Conservation (phyloP, 345 rosid species). For the Gossypium bickii region DNA sequence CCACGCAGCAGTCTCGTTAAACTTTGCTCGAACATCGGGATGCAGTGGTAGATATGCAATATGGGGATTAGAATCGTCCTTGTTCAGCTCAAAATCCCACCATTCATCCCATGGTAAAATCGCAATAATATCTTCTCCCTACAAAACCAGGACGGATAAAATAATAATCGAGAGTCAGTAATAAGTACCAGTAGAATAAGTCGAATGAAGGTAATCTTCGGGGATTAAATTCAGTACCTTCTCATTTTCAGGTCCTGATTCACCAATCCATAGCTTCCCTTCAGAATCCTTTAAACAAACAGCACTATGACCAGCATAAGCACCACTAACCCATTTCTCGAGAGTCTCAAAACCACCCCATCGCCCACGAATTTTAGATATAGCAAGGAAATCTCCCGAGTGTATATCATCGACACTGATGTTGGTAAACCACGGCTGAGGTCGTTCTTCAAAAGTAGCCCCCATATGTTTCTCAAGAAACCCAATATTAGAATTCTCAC, state of each 20-base stretch:
- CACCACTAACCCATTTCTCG: slow-evolving; percentile 99
- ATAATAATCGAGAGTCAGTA: not conserved
- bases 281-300: slow-evolving; percentile 83
- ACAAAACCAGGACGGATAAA: slow-evolving; percentile 10
- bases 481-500: slow-evolving; percentile 75
- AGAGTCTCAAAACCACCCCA: slow-evolving; percentile 98
- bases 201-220: not conserved
- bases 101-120: slow-evolving; percentile 95
- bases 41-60: slow-evolving; percentile 89
- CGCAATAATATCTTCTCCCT: slow-evolving; percentile 92
- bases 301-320: slow-evolving; percentile 96
- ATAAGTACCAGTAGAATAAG: not conserved
- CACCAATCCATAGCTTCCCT: slow-evolving; percentile 95
- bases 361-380: slow-evolving; percentile 87
- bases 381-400: slow-evolving; percentile 91
- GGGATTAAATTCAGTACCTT: slow-evolving; percentile 29
- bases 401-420: slow-evolving; percentile 66
- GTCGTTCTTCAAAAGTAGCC: slow-evolving; percentile 66
- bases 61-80: slow-evolving; percentile 92
- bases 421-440: slow-evolving; percentile 74
- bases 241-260: slow-evolving; percentile 95
- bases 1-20: slow-evolving; percentile 97
- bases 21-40: slow-evolving; percentile 78
- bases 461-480: slow-evolving; percentile 95
- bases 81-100: slow-evolving; percentile 96